Conservation (phyloP, 2,329 filamentous ascomycete species). For the Ceratocystiopsis minuta region DNA sequence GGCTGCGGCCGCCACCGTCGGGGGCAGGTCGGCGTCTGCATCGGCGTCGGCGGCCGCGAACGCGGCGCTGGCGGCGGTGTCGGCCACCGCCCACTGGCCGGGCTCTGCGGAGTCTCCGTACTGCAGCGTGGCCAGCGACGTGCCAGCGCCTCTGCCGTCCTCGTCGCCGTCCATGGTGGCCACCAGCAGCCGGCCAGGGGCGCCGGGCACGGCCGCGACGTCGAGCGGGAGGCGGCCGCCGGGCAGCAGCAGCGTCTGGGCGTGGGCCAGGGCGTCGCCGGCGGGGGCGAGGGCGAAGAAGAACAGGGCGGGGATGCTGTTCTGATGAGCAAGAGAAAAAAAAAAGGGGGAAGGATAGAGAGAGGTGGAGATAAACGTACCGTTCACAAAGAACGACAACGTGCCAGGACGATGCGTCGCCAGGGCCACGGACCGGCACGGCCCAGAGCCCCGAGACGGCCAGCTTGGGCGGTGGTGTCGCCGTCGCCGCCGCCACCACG, state of each 20-base stretch:
- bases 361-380: constrained; percentile 17
- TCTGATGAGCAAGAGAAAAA: background rate
- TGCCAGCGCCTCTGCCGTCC: background rate
- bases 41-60: background rate
- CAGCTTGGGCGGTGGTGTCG: constrained; percentile 16
- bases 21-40: constrained; percentile 7
- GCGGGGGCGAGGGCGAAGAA: constrained; percentile 36
- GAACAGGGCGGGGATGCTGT: constrained; percentile 44
- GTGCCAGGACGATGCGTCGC: constrained; percentile 1
- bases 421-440: constrained; percentile 12
- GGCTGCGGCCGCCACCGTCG: constrained; percentile 14
- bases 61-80: constrained; percentile 2
- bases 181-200: background rate
- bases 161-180: background rate
- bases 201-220: constrained; percentile 10
- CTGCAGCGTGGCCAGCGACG: constrained; percentile 9
- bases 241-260: constrained; percentile 30
- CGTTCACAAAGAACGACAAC: constrained; percentile 21
- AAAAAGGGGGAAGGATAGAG: background rate
- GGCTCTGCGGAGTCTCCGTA: background rate
- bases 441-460: constrained; percentile 27
- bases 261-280: constrained; percentile 27
- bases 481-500: constrained; percentile 21
- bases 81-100: background rate
- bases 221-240: constrained; percentile 39